phyloP scores from a whole-genome alignment of 371 early-diverging fungal genomes.

The Synchytrium microbalum region DNA sequence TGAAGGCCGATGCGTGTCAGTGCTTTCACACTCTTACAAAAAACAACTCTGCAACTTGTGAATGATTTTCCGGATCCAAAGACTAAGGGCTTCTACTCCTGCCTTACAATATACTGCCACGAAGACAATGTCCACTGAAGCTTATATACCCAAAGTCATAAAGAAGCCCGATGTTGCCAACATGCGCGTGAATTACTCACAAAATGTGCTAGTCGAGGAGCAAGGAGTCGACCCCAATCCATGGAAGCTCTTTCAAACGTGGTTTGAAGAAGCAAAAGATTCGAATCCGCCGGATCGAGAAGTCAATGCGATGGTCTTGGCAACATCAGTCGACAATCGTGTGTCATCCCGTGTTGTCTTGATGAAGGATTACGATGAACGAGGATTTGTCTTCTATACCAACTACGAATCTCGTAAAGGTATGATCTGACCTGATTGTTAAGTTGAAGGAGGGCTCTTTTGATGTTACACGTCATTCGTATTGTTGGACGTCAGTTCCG shows the following conservation, averaged over 20 bases:
- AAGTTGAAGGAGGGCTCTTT: too few relatives aligned
- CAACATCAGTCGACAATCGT: constrained; percentile 11
- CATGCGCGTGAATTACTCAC: constrained; percentile 28
- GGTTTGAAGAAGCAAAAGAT: constrained; percentile 27
- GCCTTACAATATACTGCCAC: neutral
- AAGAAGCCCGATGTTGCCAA: constrained; percentile 18
- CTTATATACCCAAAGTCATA: neutral
- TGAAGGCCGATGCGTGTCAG: too few relatives aligned
- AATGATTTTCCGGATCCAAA: too few relatives aligned
- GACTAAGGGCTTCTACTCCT: too few relatives aligned
- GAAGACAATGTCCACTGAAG: neutral
- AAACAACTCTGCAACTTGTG: too few relatives aligned
- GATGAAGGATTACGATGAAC: constrained; percentile 32
- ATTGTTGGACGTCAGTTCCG: too few relatives aligned
- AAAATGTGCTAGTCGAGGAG: constrained; percentile 16
- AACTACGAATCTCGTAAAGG: constrained; percentile 41
- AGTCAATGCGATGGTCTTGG: constrained; percentile 34
- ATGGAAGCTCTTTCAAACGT: constrained; percentile 27
- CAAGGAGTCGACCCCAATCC: constrained; percentile 14
- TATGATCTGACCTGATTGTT: too few relatives aligned
- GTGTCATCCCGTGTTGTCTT: constrained; percentile 40
- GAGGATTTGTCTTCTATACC: constrained; percentile 43
- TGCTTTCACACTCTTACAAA: too few relatives aligned
- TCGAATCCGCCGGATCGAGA: constrained; percentile 17
- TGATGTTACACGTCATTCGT: too few relatives aligned